Percentiles rank a stretch among this genome's conserved stretches.
Conservation (phyloP, 1,284 basidiomycete genomes). For the Irpex sp. region DNA sequence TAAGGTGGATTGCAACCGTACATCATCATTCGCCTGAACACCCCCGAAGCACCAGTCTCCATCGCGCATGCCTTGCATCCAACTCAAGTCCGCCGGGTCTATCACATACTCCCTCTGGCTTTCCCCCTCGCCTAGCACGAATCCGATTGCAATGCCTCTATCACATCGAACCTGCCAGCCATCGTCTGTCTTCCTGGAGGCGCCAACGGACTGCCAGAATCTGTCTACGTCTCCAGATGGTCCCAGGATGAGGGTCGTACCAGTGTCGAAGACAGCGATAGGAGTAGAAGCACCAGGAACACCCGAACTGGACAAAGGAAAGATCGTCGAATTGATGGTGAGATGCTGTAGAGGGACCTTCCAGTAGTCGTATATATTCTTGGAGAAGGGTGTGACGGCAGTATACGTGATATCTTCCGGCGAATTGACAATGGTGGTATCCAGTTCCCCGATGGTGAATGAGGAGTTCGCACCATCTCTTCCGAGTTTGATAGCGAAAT, state of each 20-base stretch:
- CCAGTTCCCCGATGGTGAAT: conserved; percentile 49
- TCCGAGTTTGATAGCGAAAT: conserved; percentile 51
- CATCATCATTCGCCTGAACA: conserved; percentile 51
- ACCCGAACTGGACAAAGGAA: conserved; percentile 44
- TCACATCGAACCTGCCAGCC: conserved; percentile 54
- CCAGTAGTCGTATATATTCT: conserved; percentile 49
- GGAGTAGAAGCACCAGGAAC: conserved; percentile 39
- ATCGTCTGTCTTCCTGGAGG: conserved; percentile 35
- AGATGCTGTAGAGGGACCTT: conserved; percentile 47
- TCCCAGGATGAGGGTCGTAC: conserved; percentile 55
- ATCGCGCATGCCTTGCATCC: conserved; percentile 36
- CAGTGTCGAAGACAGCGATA: conserved; percentile 55
- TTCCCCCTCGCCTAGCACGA: conserved; percentile 42
- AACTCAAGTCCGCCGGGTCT: conserved; percentile 52
- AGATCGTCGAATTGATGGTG: conserved; percentile 37
- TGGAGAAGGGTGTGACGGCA: conserved; percentile 38
- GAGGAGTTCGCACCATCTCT: conserved; percentile 37
- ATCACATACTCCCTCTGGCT: conserved; percentile 38
- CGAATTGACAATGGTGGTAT: conserved; percentile 35
- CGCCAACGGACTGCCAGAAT: conserved; percentile 46
- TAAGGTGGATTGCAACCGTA: conserved; percentile 22
- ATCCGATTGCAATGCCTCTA: conserved; percentile 40
- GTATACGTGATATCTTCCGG: conserved; percentile 34
- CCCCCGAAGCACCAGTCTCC: conserved; percentile 57
- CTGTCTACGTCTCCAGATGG: conserved; percentile 46